Conservation (phyloP, 495 filamentous ascomycete species). For the Aspergillus olivimuriae region DNA sequence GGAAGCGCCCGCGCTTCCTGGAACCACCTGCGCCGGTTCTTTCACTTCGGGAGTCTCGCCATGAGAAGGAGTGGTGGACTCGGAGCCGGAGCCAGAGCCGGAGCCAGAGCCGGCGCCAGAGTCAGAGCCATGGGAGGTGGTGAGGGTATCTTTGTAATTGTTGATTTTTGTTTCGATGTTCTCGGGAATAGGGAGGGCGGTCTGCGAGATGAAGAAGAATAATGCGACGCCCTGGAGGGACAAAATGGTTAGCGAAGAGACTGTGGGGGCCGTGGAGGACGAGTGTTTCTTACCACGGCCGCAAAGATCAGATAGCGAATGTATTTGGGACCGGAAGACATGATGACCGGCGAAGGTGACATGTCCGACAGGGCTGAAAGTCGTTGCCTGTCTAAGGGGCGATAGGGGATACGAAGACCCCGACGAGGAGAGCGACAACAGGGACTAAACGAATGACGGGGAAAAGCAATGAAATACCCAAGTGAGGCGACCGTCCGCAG, state of each 20-base stretch:
- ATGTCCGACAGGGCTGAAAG: neutral
- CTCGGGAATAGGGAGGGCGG: constrained; percentile 45
- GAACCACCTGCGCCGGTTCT: constrained; percentile 29
- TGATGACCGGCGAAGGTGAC: constrained; percentile 23
- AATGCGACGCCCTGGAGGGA: constrained; percentile 57
- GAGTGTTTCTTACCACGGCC: constrained; percentile 60
- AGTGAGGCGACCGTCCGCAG: too few species aligned
- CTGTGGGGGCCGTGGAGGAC: neutral
- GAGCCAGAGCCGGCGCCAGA: too few species aligned
- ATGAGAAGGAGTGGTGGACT: neutral
- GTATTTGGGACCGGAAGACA: constrained; percentile 65
- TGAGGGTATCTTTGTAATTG: constrained; percentile 20
- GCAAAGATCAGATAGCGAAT: constrained; percentile 86
- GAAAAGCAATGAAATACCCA: too few species aligned
- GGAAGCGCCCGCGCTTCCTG: constrained; percentile 40
- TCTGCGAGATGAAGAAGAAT: constrained; percentile 75
- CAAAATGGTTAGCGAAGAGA: neutral
- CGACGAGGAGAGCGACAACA: too few species aligned
- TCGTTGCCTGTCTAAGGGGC: neutral
- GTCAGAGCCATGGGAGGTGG: neutral
- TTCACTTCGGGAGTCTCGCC: constrained; percentile 7
- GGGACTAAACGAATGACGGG: too few species aligned
- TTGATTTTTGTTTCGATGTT: constrained; percentile 20
- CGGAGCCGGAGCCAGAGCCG: neutral
- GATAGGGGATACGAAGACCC: neutral